phyloP scores from a whole-genome alignment of 2,329 filamentous ascomycete genomes.

The Lizonia empirigonia region DNA sequence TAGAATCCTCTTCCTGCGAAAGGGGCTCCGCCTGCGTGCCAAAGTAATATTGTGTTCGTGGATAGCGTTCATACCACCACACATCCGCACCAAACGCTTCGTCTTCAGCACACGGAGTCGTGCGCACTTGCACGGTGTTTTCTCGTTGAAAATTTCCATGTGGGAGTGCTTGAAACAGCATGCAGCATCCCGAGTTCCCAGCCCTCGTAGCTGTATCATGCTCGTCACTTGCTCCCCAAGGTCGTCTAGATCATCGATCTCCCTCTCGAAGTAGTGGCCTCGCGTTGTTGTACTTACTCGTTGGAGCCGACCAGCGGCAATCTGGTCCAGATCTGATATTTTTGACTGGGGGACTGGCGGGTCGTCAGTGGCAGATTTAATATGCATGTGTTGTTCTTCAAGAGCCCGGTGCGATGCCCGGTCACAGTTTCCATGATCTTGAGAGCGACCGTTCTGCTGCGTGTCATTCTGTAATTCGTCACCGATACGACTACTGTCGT shows the following conservation, averaged over 20 bases:
- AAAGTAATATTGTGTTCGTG: conserved; percentile 5
- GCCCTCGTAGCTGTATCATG: not conserved
- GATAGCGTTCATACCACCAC: conserved; percentile 13
- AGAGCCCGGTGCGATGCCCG: not conserved
- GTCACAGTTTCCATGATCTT: not conserved
- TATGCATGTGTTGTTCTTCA: not conserved
- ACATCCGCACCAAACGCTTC: not conserved
- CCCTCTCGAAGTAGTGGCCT: conserved; percentile 7
- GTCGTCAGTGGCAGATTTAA: not conserved
- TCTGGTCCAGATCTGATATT: not conserved
- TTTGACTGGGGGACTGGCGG: not conserved
- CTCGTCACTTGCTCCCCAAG: not conserved
- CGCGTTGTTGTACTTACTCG: conserved; percentile 7
- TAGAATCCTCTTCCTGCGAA: not conserved
- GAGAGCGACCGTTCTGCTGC: not conserved
- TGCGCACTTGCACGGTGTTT: conserved; percentile 4
- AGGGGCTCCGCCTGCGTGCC: conserved; percentile 8
- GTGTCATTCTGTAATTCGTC: not conserved
- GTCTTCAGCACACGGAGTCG: not conserved
- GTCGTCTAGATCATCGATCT: conserved; percentile 9
- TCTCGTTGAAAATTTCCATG: not conserved
- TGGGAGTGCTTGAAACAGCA: not conserved
- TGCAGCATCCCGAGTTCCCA: not conserved
- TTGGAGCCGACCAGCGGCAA: not conserved
- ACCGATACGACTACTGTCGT: not conserved